Conservation (phyloP, 169 alveolate genomes). For the Plasmodium chabaudi region DNA sequence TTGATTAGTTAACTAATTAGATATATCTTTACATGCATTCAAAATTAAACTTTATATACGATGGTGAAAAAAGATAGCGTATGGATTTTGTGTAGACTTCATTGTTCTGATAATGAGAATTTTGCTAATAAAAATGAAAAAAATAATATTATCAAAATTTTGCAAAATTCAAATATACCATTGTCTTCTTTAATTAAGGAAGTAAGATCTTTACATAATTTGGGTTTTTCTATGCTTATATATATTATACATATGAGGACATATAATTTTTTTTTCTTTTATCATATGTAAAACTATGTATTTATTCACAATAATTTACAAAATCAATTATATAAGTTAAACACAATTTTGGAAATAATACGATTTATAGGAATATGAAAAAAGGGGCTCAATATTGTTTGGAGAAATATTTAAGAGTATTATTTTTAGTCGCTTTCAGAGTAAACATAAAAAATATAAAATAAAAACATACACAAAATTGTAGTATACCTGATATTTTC, state of each 20-base stretch:
- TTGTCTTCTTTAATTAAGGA: slow-evolving; percentile 28
- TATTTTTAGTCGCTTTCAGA: slow-evolving; percentile 23
- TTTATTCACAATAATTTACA: too few species aligned
- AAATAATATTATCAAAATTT: slow-evolving; percentile 28
- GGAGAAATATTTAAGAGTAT: slow-evolving; percentile 51
- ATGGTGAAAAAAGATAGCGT: slow-evolving; percentile 59
- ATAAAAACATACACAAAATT: too few species aligned
- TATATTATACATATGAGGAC: not conserved
- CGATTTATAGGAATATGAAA: slow-evolving; percentile 43
- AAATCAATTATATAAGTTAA: not conserved
- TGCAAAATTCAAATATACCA: slow-evolving; percentile 28
- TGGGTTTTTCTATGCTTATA: too few species aligned
- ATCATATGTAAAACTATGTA: too few species aligned
- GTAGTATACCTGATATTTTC: too few species aligned
- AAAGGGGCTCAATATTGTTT: slow-evolving; percentile 25
- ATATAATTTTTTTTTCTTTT: not conserved
- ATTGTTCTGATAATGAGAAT: slow-evolving; percentile 7
- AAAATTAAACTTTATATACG: not conserved
- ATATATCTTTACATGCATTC: too few species aligned
- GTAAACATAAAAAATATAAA: slow-evolving; percentile 41
- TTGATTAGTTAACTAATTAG: too few species aligned
- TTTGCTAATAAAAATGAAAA: not conserved
- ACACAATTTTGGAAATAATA: not conserved
- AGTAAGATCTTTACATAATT: slow-evolving; percentile 10
- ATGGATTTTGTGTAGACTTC: slow-evolving; percentile 44